phyloP scores from a whole-genome alignment of 441 rosid genomes.

The Croton laevigatus region DNA sequence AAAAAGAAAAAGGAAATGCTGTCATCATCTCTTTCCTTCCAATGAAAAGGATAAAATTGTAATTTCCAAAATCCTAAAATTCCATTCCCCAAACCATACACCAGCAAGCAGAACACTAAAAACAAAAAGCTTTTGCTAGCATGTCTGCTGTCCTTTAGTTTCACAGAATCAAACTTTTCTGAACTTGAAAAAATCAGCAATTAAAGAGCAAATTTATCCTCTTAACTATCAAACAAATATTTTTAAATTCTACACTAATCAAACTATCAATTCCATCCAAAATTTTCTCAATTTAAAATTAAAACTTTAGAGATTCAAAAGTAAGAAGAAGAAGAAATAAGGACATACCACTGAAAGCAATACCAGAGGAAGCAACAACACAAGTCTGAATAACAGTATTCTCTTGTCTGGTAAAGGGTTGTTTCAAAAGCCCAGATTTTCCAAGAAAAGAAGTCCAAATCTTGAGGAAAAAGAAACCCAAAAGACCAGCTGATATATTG shows the following conservation, averaged over 20 bases:
- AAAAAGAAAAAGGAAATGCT: not conserved
- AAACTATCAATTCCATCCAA: not conserved
- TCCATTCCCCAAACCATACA: not conserved
- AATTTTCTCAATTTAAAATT: not conserved
- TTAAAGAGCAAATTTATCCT: not conserved
- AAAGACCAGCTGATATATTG: slow-evolving; percentile 75
- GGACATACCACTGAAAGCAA: slow-evolving; percentile 70
- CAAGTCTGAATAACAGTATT: slow-evolving; percentile 90
- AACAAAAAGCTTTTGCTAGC: not conserved
- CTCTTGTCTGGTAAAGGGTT: slow-evolving; percentile 83
- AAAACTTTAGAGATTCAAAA: not conserved
- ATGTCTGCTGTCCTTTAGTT: not conserved
- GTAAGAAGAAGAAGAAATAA: not conserved
- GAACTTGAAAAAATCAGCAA: not conserved
- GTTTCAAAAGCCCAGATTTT: slow-evolving; percentile 41
- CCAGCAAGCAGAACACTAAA: not conserved
- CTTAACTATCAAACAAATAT: not conserved
- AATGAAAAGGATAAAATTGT: not conserved
- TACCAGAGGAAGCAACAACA: slow-evolving; percentile 89
- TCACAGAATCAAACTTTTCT: not conserved
- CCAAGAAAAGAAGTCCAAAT: slow-evolving; percentile 62
- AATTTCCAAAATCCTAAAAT: not conserved
- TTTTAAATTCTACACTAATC: too few relatives aligned
- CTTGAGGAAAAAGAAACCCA: slow-evolving; percentile 78
- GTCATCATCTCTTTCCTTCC: not conserved